phyloP scores from a whole-genome alignment of 805 yeast species.

The Starmerella bombi region DNA sequence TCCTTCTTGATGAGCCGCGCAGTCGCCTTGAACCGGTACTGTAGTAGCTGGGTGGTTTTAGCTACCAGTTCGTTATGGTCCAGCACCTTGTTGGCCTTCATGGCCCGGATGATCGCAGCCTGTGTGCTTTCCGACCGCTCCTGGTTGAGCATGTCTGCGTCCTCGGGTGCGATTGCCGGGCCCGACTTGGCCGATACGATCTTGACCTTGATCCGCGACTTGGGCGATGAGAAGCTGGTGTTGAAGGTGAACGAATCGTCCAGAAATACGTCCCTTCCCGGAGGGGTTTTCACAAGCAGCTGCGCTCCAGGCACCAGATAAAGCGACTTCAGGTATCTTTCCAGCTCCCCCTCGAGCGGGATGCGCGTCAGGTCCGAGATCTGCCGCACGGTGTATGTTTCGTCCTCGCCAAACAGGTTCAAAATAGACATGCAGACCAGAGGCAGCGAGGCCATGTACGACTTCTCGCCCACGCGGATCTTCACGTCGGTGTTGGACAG shows the following conservation, averaged over 20 bases:
- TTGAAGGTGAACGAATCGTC: conserved; percentile 55
- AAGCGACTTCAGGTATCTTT: conserved; percentile 67
- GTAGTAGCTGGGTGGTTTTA: conserved; percentile 74
- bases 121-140: conserved; percentile 62
- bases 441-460: conserved; percentile 70
- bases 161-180: conserved; percentile 37
- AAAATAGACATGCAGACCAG: conserved; percentile 69
- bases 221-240: conserved; percentile 35
- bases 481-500: conserved; percentile 73
- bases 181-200: conserved; percentile 28
- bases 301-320: conserved; percentile 73
- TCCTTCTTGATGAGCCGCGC: conserved; percentile 74
- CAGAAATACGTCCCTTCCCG: conserved; percentile 5
- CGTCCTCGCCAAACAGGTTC: conserved; percentile 51
- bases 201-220: conserved; percentile 40
- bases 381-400: conserved; percentile 41
- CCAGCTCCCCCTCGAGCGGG: conserved; percentile 51
- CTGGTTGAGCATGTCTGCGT: conserved; percentile 42
- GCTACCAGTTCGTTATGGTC: conserved; percentile 67
- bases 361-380: conserved; percentile 55
- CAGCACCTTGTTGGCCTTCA: conserved; percentile 79
- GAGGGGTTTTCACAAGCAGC: conserved; percentile 56
- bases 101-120: conserved; percentile 88
- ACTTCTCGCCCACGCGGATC: conserved; percentile 50
- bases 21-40: conserved; percentile 67